Conservation (phyloP, 2,329 filamentous ascomycete genomes). For the Aspergillus costaricaensis region DNA sequence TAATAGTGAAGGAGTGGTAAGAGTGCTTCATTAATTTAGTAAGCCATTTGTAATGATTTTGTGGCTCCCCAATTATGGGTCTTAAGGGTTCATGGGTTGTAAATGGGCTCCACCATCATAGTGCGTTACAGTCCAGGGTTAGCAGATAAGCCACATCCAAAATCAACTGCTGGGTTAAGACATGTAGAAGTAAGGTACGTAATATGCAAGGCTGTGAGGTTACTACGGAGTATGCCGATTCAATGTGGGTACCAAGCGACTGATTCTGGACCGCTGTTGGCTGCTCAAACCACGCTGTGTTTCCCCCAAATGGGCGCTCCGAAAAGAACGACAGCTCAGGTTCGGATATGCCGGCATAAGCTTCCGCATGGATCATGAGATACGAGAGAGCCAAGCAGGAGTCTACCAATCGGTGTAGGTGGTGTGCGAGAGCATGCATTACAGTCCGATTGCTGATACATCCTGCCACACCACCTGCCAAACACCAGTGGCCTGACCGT, state of each 20-base stretch:
- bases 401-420: too few relatives aligned
- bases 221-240: neutral
- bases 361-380: neutral
- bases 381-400: neutral
- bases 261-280: neutral
- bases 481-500: too few relatives aligned
- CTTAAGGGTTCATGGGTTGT: neutral
- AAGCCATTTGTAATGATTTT: neutral
- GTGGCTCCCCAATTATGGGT: neutral
- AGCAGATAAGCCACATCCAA: too few relatives aligned
- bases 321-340: neutral
- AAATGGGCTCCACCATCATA: neutral
- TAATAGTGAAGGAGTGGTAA: neutral
- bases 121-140: too few relatives aligned
- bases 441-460: too few relatives aligned
- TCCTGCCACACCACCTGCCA: neutral
- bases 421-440: too few relatives aligned
- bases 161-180: too few relatives aligned
- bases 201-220: neutral
- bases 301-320: neutral
- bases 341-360: neutral
- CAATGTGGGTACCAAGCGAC: neutral
- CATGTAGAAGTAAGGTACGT: neutral
- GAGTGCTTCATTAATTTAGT: neutral
- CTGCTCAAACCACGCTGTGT: neutral